A percentile compares a stretch with the other conserved stretches of the same genome.
These are phyloP conservation scores for Scutellaria minor DNA, from an alignment of 257 asterid genomes.

Conservation along the genomic window DNA sequence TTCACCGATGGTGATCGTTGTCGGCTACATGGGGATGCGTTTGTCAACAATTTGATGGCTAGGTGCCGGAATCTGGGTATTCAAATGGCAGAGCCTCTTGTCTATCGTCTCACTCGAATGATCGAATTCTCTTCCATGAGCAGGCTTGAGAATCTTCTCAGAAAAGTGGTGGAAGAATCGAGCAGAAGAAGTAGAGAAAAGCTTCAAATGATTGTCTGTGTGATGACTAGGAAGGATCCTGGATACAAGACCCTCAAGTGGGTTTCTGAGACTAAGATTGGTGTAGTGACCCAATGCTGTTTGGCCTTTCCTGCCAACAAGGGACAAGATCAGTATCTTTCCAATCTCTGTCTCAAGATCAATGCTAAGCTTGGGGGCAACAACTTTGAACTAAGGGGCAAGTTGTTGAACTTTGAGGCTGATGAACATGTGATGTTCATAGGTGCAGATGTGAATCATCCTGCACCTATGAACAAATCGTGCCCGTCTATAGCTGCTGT, in stretches of 20 bases:
- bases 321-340: slow-evolving; percentile 58
- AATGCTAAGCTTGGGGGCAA: slow-evolving; percentile 82
- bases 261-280: slow-evolving; percentile 63
- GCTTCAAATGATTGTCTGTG: slow-evolving; percentile 64
- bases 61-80: slow-evolving; percentile 54
- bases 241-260: slow-evolving; percentile 72
- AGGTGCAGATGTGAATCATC: slow-evolving; percentile 92
- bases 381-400: slow-evolving; percentile 55
- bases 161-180: slow-evolving; percentile 38
- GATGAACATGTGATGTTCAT: slow-evolving; percentile 75
- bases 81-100: slow-evolving; percentile 51
- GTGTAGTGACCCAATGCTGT: slow-evolving; percentile 73
- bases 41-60: slow-evolving; percentile 36
- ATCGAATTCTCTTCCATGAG: slow-evolving; percentile 36
- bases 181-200: slow-evolving; percentile 19
- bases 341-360: slow-evolving; percentile 69
- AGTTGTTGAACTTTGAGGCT: slow-evolving; percentile 47
- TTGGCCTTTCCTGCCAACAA: slow-evolving; percentile 35
- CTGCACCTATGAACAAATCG: slow-evolving; percentile 48
- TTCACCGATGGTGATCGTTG: slow-evolving; percentile 36
- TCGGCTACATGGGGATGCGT: slow-evolving; percentile 10
- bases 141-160: slow-evolving; percentile 46
- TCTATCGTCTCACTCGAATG: slow-evolving; percentile 34
- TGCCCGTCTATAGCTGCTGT: slow-evolving; percentile 86
- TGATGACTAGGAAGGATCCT: slow-evolving; percentile 48